phyloP scores from a whole-genome alignment of 805 yeast species.

The Ogataea trehalophila region DNA sequence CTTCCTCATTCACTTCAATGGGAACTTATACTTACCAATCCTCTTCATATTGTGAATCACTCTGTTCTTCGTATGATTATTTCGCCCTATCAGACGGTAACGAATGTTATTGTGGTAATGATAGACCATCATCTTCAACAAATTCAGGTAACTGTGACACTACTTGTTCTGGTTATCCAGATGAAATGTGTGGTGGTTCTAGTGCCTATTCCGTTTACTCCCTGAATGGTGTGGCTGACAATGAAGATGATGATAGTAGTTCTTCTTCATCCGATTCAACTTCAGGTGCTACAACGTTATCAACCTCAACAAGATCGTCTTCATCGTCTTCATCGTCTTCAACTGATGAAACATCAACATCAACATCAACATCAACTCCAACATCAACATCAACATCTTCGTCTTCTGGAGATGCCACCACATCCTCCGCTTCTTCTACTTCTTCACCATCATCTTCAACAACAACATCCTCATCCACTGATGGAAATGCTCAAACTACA shows the following conservation, averaged over 20 bases:
- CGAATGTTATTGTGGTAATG: constrained; percentile 64
- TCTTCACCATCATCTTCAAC: constrained; percentile 8
- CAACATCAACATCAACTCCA: too few relatives aligned
- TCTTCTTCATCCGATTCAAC: constrained; percentile 12
- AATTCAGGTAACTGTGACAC: constrained; percentile 35
- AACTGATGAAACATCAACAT: constrained; percentile 6
- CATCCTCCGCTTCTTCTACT: background rate
- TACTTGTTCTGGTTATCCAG: constrained; percentile 58
- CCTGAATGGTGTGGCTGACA: constrained; percentile 27
- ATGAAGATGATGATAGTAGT: constrained; percentile 9
- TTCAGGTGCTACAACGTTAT: constrained; percentile 1
- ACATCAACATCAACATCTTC: background rate
- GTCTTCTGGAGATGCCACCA: background rate
- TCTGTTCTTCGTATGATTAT: constrained; percentile 36
- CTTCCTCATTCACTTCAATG: constrained; percentile 31
- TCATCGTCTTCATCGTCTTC: constrained; percentile 11
- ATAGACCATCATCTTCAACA: constrained; percentile 29
- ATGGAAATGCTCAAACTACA: constrained; percentile 2
- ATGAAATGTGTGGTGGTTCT: constrained; percentile 55
- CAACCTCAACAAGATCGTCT: constrained; percentile 4
- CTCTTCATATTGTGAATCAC: constrained; percentile 45
- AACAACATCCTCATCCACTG: background rate
- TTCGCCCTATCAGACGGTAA: constrained; percentile 52
- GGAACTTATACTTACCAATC: constrained; percentile 58
- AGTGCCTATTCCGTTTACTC: constrained; percentile 44